A percentile compares a stretch with the other conserved stretches of the same genome.
These are phyloP conservation scores for Lentithecium fluviatile DNA, from an alignment of 495 filamentous ascomycete species.

Conservation along the genomic window DNA sequence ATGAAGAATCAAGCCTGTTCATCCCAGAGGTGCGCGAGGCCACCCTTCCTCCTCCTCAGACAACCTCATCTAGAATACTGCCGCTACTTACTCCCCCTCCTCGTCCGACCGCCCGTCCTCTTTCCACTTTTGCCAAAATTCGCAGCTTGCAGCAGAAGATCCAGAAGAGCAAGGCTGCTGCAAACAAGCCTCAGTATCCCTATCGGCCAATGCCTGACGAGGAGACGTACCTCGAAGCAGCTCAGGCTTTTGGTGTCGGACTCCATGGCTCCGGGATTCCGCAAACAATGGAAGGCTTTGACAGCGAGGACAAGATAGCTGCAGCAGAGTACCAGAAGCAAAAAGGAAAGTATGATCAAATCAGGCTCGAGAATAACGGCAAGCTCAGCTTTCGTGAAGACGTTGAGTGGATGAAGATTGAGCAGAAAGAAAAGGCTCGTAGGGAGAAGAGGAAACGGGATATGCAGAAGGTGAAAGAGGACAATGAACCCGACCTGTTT, in stretches of 20 bases:
- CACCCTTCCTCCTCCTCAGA: not conserved
- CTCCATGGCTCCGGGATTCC: not conserved
- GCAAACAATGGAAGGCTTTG: not conserved
- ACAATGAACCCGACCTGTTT: not conserved
- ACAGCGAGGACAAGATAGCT: conserved; percentile 1
- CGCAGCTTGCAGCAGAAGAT: not conserved
- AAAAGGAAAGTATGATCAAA: conserved; percentile 14
- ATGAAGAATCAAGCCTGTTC: not conserved
- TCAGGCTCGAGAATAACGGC: conserved; percentile 15
- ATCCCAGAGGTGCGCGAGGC: not conserved
- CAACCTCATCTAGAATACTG: not conserved
- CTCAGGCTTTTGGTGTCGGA: not conserved
- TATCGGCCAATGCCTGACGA: not conserved
- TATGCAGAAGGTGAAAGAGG: not conserved
- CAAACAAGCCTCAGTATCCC: not conserved
- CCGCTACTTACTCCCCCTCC: not conserved
- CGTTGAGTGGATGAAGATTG: conserved; percentile 29
- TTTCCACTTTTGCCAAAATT: conserved; percentile 10
- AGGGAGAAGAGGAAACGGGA: conserved; percentile 26
- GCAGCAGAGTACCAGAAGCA: conserved; percentile 4
- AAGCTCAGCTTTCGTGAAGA: conserved; percentile 14
- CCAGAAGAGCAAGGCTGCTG: conserved; percentile 10
- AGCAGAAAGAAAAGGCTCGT: conserved; percentile 19
- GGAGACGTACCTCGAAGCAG: conserved; percentile 7
- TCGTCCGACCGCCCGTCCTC: not conserved